phyloP scores from a whole-genome alignment of 2,329 filamentous ascomycete genomes.

The Phaeoacremonium minimum region DNA sequence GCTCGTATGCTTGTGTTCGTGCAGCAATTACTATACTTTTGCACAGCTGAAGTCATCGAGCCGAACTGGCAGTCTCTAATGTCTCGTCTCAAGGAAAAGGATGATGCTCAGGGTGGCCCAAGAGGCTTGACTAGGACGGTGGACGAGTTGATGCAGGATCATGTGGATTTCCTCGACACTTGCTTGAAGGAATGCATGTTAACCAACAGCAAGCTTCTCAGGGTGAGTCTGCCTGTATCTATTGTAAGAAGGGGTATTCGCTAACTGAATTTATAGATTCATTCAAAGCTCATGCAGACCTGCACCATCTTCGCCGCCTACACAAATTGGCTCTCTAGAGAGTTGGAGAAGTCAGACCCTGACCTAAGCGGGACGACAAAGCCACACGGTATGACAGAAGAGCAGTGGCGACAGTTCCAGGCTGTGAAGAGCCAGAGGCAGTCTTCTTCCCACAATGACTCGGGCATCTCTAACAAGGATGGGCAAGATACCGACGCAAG shows the following conservation, averaged over 20 bases:
- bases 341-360: conserved; percentile 78
- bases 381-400: conserved; percentile 54
- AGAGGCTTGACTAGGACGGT: conserved; percentile 64
- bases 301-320: conserved; percentile 93
- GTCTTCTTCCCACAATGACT: conserved; percentile 23
- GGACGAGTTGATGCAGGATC: conserved; percentile 97
- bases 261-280: conserved; percentile 61
- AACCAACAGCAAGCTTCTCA: conserved; percentile 89
- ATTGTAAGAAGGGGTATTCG: not conserved
- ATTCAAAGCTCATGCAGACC: conserved; percentile 94
- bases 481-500: conserved; percentile 36
- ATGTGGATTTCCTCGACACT: conserved; percentile 96
- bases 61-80: conserved; percentile 95
- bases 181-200: conserved; percentile 99
- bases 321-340: conserved; percentile 79
- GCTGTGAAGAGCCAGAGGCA: conserved; percentile 32
- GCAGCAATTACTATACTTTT: conserved; percentile 94
- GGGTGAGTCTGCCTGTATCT: conserved; percentile 49
- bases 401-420: conserved; percentile 58
- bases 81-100: conserved; percentile 69
- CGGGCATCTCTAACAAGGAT: conserved; percentile 27
- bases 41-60: conserved; percentile 94
- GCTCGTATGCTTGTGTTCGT: conserved; percentile 96
- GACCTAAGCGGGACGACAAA: conserved; percentile 61
- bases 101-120: conserved; percentile 29